Base-by-base conservation (phyloP, 2,329 filamentous ascomycete species). In the Phyllosticta paracitricarpa region DNA sequence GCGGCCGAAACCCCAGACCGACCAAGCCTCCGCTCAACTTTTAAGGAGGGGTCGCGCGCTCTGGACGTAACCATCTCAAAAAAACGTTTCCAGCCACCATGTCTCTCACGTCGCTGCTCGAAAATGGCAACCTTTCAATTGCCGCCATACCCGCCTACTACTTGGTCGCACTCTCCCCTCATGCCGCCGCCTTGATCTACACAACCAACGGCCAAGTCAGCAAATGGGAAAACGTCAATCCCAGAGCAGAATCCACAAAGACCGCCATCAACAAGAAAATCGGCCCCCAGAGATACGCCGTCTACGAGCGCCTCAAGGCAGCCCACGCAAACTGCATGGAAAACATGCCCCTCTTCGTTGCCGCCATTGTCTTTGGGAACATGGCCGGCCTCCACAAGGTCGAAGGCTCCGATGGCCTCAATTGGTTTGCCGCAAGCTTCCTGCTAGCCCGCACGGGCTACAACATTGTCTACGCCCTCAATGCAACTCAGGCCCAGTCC, bases 241-340 rank as follows among this genome's bases (percentile, higher is more conserved):
- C 78, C 0, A 76, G 75, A 63, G 66, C 72, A 30, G 67, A 64
- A 17, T 70, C 70, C 63, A 54, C 73, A 40, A 72, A 72, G 26
- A 66, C 66, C 5, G 67, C 65, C 30, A 66, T 80, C 57, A 72
- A 73, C 62, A 71, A 75, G 56, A 66, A 68, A 4, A 69, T 78
- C 2, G 66, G 72, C 9, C 64, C 72, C 0, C 69, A 72, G 14
- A 68, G 67, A 4, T 78, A 73, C 63, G 74, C 71, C 12, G 70
- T 68, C 7, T 80, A 73, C 58, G 77, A 80, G 68, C 76, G 78
- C 51, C 71, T 74, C 24, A 73, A 77, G 62, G 71, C 75, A 4
- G 79, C 76, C 35, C 76, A 79, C 63, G 69, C 73, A 28, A 80
- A 80, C 65, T 72, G 73, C 28, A 70, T 79, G 63, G 78, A 81